phyloP scores from a whole-genome alignment of 257 asterid species.

The Solanum habrochaites region DNA sequence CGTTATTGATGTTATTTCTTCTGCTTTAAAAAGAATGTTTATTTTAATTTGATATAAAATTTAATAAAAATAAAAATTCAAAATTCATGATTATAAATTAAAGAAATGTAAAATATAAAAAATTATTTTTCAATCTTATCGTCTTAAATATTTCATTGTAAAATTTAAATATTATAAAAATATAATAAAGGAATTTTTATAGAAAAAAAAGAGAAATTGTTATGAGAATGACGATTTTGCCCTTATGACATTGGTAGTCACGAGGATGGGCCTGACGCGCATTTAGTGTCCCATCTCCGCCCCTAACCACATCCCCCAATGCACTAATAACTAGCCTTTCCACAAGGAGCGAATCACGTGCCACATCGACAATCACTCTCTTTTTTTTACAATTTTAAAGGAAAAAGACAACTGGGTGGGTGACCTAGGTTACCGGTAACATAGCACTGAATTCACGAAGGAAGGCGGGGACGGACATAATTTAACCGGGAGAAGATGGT shows the following conservation, averaged over 20 bases:
- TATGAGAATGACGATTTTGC: background rate
- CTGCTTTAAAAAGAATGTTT: no score
- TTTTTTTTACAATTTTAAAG: background rate
- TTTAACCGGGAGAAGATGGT: conserved; percentile 22
- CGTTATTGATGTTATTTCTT: background rate
- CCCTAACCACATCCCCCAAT: conserved; percentile 13
- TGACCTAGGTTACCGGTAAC: background rate
- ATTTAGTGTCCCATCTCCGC: conserved; percentile 22
- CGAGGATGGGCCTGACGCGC: conserved; percentile 39
- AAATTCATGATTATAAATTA: no score
- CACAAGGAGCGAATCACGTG: conserved; percentile 26
- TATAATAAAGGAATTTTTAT: background rate
- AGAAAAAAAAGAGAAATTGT: background rate
- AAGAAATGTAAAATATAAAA: no score
- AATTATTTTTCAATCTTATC: no score
- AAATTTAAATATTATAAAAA: no score
- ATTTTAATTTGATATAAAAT: no score
- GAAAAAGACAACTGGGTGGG: background rate
- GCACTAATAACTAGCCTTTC: background rate
- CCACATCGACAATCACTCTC: conserved; percentile 8
- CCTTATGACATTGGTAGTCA: conserved; percentile 21
- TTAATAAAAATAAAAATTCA: no score
- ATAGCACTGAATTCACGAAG: background rate
- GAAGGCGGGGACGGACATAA: background rate
- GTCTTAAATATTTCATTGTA: no score